Percentiles rank a stretch among this genome's conserved stretches.
These are phyloP conservation scores for Ailanthus altissimus DNA, from an alignment of 345 rosid genomes.

Conservation along the genomic window DNA sequence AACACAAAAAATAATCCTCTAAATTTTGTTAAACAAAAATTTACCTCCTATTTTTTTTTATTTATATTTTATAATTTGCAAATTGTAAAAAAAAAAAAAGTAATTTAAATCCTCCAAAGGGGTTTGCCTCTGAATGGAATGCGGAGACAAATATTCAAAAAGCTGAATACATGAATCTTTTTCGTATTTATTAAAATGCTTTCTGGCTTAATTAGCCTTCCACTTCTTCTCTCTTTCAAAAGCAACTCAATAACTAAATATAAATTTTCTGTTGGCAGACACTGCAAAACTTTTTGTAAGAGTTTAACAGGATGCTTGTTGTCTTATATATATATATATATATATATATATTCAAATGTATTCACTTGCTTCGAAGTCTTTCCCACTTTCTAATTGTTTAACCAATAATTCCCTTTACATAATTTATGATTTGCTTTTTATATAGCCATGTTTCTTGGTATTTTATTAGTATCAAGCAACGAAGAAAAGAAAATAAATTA, in stretches of 20 bases:
- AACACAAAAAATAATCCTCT: too few relatives aligned
- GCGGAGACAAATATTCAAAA: background rate
- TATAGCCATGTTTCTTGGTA: background rate
- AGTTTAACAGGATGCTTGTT: background rate
- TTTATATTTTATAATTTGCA: background rate
- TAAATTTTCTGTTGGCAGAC: background rate
- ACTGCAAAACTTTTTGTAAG: background rate
- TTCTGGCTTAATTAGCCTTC: background rate
- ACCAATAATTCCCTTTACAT: background rate
- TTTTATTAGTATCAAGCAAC: too few relatives aligned
- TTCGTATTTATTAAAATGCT: background rate
- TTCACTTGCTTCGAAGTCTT: background rate
- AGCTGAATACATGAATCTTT: background rate
- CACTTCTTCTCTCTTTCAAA: background rate
- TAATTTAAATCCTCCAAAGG: constrained; percentile 14
- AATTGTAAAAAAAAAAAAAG: background rate
- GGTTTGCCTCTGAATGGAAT: background rate
- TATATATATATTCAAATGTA: background rate
- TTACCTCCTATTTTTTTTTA: background rate
- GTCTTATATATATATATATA: too few relatives aligned
- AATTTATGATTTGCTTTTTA: background rate
- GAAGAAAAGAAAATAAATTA: too few relatives aligned
- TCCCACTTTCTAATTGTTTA: background rate
- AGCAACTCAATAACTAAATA: background rate
- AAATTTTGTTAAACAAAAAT: too few relatives aligned